A percentile compares a stretch with the other conserved stretches of the same genome.
Evolutionary conservation across 805 yeast species (phyloP).

Genomic region (Scheffersomyces spartinae): DNA sequence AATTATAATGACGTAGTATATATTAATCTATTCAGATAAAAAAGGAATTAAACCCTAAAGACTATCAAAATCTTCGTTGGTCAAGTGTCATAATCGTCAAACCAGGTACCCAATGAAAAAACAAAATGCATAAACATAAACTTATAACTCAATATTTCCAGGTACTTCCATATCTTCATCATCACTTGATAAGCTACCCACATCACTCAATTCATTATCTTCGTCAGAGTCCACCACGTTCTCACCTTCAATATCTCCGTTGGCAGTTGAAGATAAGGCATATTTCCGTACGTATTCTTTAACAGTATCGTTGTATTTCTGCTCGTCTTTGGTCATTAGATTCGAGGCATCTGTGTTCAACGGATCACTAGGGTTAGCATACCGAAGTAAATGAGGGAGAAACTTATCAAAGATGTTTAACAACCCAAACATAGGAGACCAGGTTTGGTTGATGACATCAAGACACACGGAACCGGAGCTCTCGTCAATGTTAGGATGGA

Average conservation of each 20-base stretch:
- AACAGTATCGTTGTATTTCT: slow-evolving; percentile 57
- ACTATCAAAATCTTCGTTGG: too few relatives aligned
- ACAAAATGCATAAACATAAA: too few relatives aligned
- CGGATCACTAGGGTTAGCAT: slow-evolving; percentile 93
- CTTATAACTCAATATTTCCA: too few relatives aligned
- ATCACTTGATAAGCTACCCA: slow-evolving; percentile 39
- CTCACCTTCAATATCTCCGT: slow-evolving; percentile 15
- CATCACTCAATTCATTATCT: slow-evolving; percentile 34
- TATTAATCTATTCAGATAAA: too few relatives aligned
- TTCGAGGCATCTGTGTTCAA: slow-evolving; percentile 84
- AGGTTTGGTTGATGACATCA: slow-evolving; percentile 92
- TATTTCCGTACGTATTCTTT: slow-evolving; percentile 61
- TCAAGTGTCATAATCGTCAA: too few relatives aligned
- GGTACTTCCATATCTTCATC: too few relatives aligned
- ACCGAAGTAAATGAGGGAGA: slow-evolving; percentile 80
- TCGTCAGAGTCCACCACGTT: slow-evolving; percentile 23
- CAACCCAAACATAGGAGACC: slow-evolving; percentile 97
- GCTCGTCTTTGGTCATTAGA: slow-evolving; percentile 57
- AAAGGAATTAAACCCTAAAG: too few relatives aligned
- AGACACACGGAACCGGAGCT: slow-evolving; percentile 84
- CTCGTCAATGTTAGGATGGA: slow-evolving; percentile 93
- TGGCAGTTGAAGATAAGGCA: slow-evolving; percentile 36
- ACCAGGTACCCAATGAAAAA: too few relatives aligned
- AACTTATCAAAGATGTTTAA: slow-evolving; percentile 86
- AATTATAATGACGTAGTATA: too few relatives aligned